phyloP scores from a whole-genome alignment of 163 green algal species.

The Smithsoniella earleae region DNA sequence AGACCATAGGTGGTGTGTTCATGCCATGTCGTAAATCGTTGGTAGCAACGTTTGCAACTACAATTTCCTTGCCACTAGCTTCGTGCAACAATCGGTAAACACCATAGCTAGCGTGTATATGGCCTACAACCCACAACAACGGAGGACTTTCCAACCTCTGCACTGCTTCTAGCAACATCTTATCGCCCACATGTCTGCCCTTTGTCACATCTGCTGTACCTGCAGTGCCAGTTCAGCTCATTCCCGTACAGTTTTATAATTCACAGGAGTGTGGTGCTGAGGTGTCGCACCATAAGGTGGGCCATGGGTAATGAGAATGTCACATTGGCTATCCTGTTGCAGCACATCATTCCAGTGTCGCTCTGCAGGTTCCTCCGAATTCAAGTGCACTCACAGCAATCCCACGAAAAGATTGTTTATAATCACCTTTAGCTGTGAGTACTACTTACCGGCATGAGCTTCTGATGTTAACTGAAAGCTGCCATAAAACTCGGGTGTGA shows the following conservation, averaged over 20 bases:
- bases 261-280: no score
- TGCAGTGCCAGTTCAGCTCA: no score
- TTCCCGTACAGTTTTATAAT: no score
- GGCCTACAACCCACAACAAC: conserved; percentile 1
- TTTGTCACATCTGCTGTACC: neutral
- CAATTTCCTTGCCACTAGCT: neutral
- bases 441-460: neutral
- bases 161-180: neutral
- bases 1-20: neutral
- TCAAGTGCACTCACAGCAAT: no score
- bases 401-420: no score
- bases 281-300: no score
- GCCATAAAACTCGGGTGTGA: neutral
- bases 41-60: neutral
- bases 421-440: no score
- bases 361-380: no score
- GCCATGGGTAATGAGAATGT: conserved; percentile 15
- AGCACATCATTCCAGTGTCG: neutral
- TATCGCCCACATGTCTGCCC: neutral
- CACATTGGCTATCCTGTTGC: neutral
- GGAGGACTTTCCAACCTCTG: neutral
- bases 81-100: neutral
- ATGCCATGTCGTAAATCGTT: neutral
- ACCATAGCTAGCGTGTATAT: conserved; percentile 1
- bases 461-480: conserved; percentile 16